Base-by-base conservation (phyloP, 345 rosid species). In the Firmiana major region DNA sequence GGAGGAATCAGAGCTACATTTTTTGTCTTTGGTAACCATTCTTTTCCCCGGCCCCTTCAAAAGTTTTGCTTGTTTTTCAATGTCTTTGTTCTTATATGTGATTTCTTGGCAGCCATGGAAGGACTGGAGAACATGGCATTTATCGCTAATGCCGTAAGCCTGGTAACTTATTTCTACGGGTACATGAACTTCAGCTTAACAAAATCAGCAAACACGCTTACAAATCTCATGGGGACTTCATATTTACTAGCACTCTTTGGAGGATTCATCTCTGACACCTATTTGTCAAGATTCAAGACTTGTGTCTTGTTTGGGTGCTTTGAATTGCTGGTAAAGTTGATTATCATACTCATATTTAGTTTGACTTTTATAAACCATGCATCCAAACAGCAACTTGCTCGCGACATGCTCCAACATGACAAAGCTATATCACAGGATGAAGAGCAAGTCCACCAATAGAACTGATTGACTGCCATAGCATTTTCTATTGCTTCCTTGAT, bases 201-300 rank as follows among this genome's bases (percentile, higher is more conserved):
- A 8, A 86, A 84, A 79, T 89, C 94, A 1, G 92, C 94, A 78
- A 91, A 80, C 7, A 82, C 92, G 1, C 86, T 91, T 10, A 88
- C 94, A 58, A 91, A 91, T 80, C 84, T 91, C 86, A 57, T 84
- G 86, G 94, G 92, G 3, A 77, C 90, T 54, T 67, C 90, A 0
- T 91, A 85, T 75, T 34, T 91, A 31, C 57, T 89, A 9, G 79
- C 92, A 11, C 86, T 91, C 26, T 84, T 89, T 10, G 94, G 94
- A 54, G 94, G 92, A 7, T 87, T 88, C 84, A 82, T 91, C 60
- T 89, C 91, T 0, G 94, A 89, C 72, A 91, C 94, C 21, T 91
- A 80, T 36, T 73, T 88, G 76, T 79, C 91, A 6, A 84, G 94
- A 78, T 88, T 91, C 87, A 88, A 81, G 83, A 89, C 92, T 21